A percentile compares a stretch with the other conserved stretches of the same genome.
Conservation (phyloP, 2,329 filamentous ascomycete genomes). For the Phoma sp. region DNA sequence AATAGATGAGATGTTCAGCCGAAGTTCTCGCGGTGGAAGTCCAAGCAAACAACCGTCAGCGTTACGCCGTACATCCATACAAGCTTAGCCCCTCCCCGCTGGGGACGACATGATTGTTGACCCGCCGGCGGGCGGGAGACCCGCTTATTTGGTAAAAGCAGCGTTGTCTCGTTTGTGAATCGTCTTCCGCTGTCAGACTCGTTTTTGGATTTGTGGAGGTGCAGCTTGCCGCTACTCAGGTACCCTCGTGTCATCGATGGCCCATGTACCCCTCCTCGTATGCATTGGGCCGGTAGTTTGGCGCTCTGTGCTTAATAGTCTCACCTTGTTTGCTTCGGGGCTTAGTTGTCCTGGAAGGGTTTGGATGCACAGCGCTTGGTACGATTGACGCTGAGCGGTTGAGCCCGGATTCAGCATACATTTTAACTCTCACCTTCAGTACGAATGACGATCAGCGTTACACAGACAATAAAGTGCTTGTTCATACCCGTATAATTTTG, state of each 20-base stretch:
- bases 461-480: conserved; percentile 9
- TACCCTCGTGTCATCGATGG: conserved; percentile 17
- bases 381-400: conserved; percentile 2
- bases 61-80: conserved; percentile 29
- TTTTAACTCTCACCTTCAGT: conserved; percentile 22
- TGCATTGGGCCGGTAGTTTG: conserved; percentile 21
- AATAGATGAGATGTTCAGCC: conserved; percentile 68
- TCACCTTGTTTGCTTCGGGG: conserved; percentile 11
- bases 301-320: conserved; percentile 23
- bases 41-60: conserved; percentile 37
- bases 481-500: conserved; percentile 2
- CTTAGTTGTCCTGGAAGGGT: conserved; percentile 1
- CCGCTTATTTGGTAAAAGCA: conserved; percentile 26
- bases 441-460: conserved; percentile 29
- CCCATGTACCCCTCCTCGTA: conserved; percentile 17
- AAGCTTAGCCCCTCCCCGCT: conserved; percentile 15
- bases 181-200: conserved; percentile 30
- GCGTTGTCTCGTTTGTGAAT: conserved; percentile 9
- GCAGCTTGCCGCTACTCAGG: conserved; percentile 11
- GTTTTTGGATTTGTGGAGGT: conserved; percentile 25
- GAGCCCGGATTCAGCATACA: conserved; percentile 14
- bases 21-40: conserved; percentile 38
- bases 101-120: conserved; percentile 24
- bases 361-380: conserved; percentile 14
- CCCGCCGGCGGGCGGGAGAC: conserved; percentile 18